phyloP scores from a whole-genome alignment of 1,139 yeast species.

The Zygosaccharomyces pseudobailii region DNA sequence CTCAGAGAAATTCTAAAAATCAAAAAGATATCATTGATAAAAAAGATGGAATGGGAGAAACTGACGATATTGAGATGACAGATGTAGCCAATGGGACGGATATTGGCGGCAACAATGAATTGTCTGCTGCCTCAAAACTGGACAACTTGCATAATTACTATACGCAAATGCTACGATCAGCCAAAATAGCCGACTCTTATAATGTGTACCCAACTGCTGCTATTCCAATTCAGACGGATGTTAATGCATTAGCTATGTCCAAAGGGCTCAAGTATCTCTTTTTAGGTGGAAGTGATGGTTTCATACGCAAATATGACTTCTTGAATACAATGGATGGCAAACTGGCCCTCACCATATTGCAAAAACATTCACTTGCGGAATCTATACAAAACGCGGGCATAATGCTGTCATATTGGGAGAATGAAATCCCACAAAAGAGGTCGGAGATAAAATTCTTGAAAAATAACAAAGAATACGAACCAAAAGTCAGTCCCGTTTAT shows the following conservation, averaged over 20 bases:
- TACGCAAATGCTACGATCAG: slow-evolving; percentile 40
- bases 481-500: slow-evolving; percentile 76
- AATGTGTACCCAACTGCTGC: slow-evolving; percentile 68
- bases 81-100: slow-evolving; percentile 12
- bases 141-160: slow-evolving; percentile 36
- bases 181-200: slow-evolving; percentile 45
- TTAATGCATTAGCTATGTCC: slow-evolving; percentile 74
- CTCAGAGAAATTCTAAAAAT: not conserved
- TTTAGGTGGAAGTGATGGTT: slow-evolving; percentile 97
- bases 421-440: slow-evolving; percentile 70
- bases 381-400: slow-evolving; percentile 82
- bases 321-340: slow-evolving; percentile 85
- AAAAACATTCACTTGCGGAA: slow-evolving; percentile 83
- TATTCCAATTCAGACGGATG: slow-evolving; percentile 62
- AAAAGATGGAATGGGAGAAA: slow-evolving; percentile 15
- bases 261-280: slow-evolving; percentile 83
- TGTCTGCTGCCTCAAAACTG: slow-evolving; percentile 19
- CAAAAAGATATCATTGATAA: slow-evolving; percentile 6
- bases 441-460: slow-evolving; percentile 39
- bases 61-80: slow-evolving; percentile 8
- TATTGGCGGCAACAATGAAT: not conserved
- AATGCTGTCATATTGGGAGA: slow-evolving; percentile 86
- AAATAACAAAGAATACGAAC: slow-evolving; percentile 52
- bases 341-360: slow-evolving; percentile 84
- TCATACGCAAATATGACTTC: slow-evolving; percentile 83